Percentiles rank a stretch among this genome's conserved stretches.
Evolutionary conservation across 169 alveolate genomes (phyloP).

Genomic region (Blepharisma undulans): DNA sequence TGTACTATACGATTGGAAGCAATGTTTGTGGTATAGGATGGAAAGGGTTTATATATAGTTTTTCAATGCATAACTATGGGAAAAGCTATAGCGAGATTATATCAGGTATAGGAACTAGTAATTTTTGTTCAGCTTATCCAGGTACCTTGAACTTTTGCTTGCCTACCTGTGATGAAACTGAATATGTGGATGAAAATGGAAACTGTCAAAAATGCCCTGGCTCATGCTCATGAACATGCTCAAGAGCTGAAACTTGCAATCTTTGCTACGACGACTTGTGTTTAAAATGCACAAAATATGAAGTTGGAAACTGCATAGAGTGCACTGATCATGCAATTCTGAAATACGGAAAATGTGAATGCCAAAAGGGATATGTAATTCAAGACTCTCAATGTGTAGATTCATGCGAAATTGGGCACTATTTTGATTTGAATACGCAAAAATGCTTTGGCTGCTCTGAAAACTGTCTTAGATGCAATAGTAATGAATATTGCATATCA

Average conservation of each 20-base stretch:
- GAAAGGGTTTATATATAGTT: not conserved
- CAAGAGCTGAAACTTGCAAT: not conserved
- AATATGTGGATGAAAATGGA: not conserved
- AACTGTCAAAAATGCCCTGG: not conserved
- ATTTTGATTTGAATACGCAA: not conserved
- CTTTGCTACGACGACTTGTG: not conserved
- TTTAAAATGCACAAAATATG: not conserved
- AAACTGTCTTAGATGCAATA: not conserved
- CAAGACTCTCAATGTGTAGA: not conserved
- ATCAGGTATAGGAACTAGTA: not conserved
- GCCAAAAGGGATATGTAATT: not conserved
- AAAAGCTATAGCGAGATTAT: not conserved
- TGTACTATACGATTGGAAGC: not conserved
- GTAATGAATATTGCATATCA: not conserved
- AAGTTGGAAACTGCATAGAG: not conserved
- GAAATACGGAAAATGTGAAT: not conserved
- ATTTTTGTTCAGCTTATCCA: not conserved
- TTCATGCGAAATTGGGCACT: not conserved
- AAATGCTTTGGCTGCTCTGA: not conserved
- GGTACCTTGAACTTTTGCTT: not conserved
- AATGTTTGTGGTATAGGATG: not conserved
- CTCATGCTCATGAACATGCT: not conserved
- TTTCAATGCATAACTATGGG: not conserved
- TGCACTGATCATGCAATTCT: not conserved
- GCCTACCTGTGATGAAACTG: not conserved